Evolutionary conservation across 108 stramenopile genomes (phyloP), one percentile per base, ranked within the genome.

Genomic region (Fistulifera pelliculosa): DNA sequence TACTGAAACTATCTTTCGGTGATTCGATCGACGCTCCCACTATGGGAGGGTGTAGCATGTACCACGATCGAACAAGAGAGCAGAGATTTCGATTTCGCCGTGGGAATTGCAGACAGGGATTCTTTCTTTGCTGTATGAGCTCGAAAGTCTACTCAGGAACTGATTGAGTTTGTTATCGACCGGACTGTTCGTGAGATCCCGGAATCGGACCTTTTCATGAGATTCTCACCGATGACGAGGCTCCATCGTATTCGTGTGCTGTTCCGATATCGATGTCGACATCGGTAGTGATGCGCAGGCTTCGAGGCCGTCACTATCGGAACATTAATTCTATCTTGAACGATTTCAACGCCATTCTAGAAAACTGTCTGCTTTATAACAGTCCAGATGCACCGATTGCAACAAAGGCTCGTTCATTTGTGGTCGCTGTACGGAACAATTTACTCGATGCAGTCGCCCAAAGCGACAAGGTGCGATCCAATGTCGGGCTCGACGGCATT

Each of bases 361-460:
- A 75, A 13, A 81, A 81, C 38, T 81, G 80, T 44, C 2, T 75
- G 14, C 54, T 81, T 28, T 81, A 75, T 67, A 81, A 81, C 64
- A 73, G 49, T 21, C 76, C 73, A 19, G 68, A 75, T 8, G 64
- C 74, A 14, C 58, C 38, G 14, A 27, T 79, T 31, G 73, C 70
- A 11, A 13, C 22, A 28, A 23, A n/a, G 24, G 70, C 68, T 0
- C 15, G 38, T 2, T 26, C 47, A 6, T 22, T 68, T 40, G 49
- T 70, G 17, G 10, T 52, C 31, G 1, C 39, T 18, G 1, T 13
- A 54, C n/a, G 64, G 56, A 38, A 54, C 24, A 15, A 48, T 41
- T 1, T 22, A 72, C 11, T 25, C 39, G 5, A 25, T 38, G 19
- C 52, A 65, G 7, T 35, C 39, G 68, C 60, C 22, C 53, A 45